A percentile compares a stretch with the other conserved stretches of the same genome.
phyloP scores from a whole-genome alignment of 2,329 filamentous ascomycete species.

The Colletotrichum euphorbiae region DNA sequence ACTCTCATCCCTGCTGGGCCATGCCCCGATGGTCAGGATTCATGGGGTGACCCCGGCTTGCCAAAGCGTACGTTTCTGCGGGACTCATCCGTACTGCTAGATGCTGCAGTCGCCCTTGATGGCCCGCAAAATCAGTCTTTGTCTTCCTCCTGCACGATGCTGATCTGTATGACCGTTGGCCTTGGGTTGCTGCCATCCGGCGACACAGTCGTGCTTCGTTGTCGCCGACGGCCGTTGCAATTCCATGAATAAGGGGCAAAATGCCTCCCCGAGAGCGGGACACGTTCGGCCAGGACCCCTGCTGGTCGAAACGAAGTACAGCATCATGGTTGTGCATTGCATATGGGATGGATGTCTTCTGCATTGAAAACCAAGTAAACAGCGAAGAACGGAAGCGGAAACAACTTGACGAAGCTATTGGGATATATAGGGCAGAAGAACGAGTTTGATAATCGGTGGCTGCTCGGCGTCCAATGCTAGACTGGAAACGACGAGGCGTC shows the following conservation, averaged over 20 bases:
- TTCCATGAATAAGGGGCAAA: slow-evolving; percentile 36
- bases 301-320: slow-evolving; percentile 26
- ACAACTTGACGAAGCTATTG: slow-evolving; percentile 16
- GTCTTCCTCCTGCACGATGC: slow-evolving; percentile 18
- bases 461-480: slow-evolving; percentile 28
- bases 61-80: slow-evolving; percentile 21
- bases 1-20: slow-evolving; percentile 25
- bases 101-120: slow-evolving; percentile 19
- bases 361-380: neutral
- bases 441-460: slow-evolving; percentile 5
- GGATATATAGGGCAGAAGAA: slow-evolving; percentile 11
- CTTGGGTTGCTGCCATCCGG: slow-evolving; percentile 1
- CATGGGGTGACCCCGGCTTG: slow-evolving; percentile 4
- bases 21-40: slow-evolving; percentile 6
- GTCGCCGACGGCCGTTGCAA: slow-evolving; percentile 23
- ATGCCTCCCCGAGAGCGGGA: slow-evolving; percentile 14
- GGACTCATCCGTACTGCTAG: neutral
- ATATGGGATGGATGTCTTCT: slow-evolving; percentile 15
- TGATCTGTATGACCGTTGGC: slow-evolving; percentile 26
- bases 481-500: slow-evolving; percentile 26
- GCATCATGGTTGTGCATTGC: slow-evolving; percentile 37
- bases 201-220: slow-evolving; percentile 15
- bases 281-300: slow-evolving; percentile 25
- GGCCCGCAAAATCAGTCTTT: slow-evolving; percentile 21
- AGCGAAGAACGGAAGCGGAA: slow-evolving; percentile 31